These are phyloP conservation scores for Xylaria sp. DNA, from an alignment of 2,329 filamentous ascomycete genomes.

Conservation along the genomic window DNA sequence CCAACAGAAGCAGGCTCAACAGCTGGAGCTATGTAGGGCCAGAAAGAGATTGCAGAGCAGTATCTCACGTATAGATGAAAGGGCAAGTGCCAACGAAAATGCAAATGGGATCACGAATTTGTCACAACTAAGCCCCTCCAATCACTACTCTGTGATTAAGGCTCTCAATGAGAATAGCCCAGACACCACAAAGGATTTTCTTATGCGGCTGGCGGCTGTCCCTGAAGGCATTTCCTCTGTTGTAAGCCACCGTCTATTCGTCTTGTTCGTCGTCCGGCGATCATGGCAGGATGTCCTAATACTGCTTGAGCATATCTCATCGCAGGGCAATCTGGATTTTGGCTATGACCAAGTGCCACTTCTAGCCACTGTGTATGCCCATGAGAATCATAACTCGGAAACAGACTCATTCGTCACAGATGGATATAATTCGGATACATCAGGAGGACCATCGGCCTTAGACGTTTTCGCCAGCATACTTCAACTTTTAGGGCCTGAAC, in stretches of 20 bases:
- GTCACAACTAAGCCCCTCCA: not conserved
- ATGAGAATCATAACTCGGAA: not conserved
- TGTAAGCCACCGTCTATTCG: not conserved
- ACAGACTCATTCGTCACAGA: not conserved
- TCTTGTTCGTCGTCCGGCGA: slow-evolving; percentile 2
- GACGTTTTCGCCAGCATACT: slow-evolving; percentile 12
- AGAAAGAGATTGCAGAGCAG: not conserved
- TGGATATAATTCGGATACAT: not conserved
- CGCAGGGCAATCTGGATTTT: not conserved
- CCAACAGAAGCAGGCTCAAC: slow-evolving; percentile 2
- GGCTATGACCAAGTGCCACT: not conserved
- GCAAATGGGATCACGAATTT: not conserved
- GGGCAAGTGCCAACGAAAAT: not conserved
- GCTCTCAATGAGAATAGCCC: not conserved
- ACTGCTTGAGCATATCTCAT: not conserved
- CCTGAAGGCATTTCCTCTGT: not conserved
- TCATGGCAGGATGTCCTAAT: slow-evolving; percentile 3
- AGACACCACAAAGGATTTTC: not conserved
- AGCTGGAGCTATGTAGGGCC: not conserved
- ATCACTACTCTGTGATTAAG: not conserved
- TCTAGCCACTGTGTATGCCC: not conserved
- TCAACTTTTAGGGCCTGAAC: not conserved
- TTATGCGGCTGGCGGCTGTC: not conserved
- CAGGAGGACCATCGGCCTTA: not conserved
- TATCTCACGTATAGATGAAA: not conserved